These are phyloP conservation scores for Rhodotorula glutinis DNA, from an alignment of 1,284 basidiomycete species.

Conservation along the genomic window DNA sequence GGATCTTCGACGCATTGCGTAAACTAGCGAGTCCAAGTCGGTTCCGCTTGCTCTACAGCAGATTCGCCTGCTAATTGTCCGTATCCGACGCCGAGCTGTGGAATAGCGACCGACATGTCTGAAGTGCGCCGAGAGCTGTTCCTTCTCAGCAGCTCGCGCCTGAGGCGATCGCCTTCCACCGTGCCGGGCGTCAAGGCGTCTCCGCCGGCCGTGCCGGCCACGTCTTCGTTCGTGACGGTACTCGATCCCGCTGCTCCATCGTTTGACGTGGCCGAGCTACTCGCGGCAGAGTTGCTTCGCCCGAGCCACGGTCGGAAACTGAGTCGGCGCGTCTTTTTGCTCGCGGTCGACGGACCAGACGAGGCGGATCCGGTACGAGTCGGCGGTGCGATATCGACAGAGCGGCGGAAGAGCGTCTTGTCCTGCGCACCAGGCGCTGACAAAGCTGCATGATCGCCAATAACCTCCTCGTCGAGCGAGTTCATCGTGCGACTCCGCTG, in stretches of 20 bases:
- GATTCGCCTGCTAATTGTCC: not conserved
- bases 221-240: not conserved
- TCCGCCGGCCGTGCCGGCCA: not conserved
- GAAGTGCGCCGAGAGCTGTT: slow-evolving; percentile 18
- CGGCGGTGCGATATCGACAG: too few species aligned
- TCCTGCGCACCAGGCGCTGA: too few species aligned
- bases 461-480: slow-evolving; percentile 23
- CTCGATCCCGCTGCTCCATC: not conserved
- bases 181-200: not conserved
- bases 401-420: not conserved
- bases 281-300: slow-evolving; percentile 7
- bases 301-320: slow-evolving; percentile 9
- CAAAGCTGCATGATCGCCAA: not conserved
- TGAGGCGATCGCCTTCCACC: not conserved
- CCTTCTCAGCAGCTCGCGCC: slow-evolving; percentile 14
- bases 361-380: not conserved
- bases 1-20: too few species aligned
- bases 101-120: not conserved
- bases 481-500: slow-evolving; percentile 20
- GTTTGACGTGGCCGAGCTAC: not conserved
- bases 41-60: not conserved
- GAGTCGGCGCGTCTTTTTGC: slow-evolving; percentile 6
- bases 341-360: not conserved
- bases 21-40: not conserved
- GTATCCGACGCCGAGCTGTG: slow-evolving; percentile 4